Base-by-base conservation (phyloP, 768 basidiomycete species). In the Pleurotus citrinopileatus region DNA sequence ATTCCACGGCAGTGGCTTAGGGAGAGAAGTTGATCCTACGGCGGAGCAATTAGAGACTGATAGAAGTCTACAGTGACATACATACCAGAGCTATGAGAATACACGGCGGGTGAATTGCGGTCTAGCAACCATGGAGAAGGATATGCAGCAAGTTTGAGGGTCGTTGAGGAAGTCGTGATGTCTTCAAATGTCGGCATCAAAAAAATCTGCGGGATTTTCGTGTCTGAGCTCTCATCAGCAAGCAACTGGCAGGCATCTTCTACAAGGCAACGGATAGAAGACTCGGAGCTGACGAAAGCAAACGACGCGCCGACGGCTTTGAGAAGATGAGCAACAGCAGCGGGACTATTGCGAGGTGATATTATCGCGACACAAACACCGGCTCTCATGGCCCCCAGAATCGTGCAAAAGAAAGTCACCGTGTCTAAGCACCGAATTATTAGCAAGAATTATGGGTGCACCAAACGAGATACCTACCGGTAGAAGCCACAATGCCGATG, bases 241-340 rank as follows among this genome's bases (percentile, higher is more conserved):
- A 51, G 15, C 15, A 51, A 13, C 13, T 28, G 44, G 17, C 44
- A 37, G 27, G 48, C 29, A 12, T 51, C 48, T n/a, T 51, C 32
- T n/a, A 36, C 48, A 17, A 51, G 25, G 8, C 19, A 8, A 2
- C 32, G 27, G 19, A 36, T 51, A 7, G 17, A 17, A 7, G 3
- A n/a, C 19, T 69, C 68, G 4, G 28, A 17, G 20, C 66, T 59
- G 45, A 67, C 62, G 17, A 70, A 58, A 19, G 69, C 20, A 44
- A 62, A 55, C 27, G 50, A 38, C 17, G 56, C 27, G 4, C 22
- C 9, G 28, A 48, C 42, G 48, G 42, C 50, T 7, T 57, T 54
- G 55, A 75, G 63, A 15, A 80, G 65, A 52, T 77, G 74, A 1
- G 76, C 73, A 28, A 74, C 69, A 9, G 75, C 76, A 5, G 72